Conservation (phyloP, 2,329 filamentous ascomycete genomes). For the Aspergillus floridensis region DNA sequence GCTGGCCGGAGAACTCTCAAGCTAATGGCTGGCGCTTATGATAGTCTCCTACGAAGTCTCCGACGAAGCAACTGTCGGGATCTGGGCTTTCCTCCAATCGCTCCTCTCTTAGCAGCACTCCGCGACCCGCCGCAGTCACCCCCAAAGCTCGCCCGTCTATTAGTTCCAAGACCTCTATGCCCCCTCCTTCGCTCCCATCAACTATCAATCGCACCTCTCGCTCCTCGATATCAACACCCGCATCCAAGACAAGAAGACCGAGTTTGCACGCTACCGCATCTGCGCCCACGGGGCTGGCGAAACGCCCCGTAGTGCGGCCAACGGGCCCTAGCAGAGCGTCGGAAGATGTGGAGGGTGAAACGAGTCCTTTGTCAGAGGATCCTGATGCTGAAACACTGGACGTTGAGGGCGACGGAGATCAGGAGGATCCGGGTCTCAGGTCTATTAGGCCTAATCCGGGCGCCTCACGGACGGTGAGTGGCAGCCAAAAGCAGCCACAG, state of each 20-base stretch:
- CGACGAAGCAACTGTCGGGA: slow-evolving; percentile 67
- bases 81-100: slow-evolving; percentile 57
- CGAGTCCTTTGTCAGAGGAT: slow-evolving; percentile 30
- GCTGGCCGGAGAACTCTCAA: neutral
- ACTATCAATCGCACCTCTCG: slow-evolving; percentile 37
- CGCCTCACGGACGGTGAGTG: slow-evolving; percentile 22
- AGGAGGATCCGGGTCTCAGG: slow-evolving; percentile 22
- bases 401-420: slow-evolving; percentile 23
- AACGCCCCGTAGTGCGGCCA: slow-evolving; percentile 36
- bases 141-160: slow-evolving; percentile 57
- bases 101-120: slow-evolving; percentile 42
- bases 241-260: slow-evolving; percentile 35
- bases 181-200: slow-evolving; percentile 52
- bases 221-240: slow-evolving; percentile 37
- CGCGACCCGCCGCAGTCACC: slow-evolving; percentile 52
- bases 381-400: slow-evolving; percentile 28
- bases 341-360: slow-evolving; percentile 26
- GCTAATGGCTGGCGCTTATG: slow-evolving; percentile 3
- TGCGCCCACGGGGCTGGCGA: slow-evolving; percentile 24
- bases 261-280: slow-evolving; percentile 26
- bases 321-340: slow-evolving; percentile 25
- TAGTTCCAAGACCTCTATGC: slow-evolving; percentile 64
- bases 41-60: slow-evolving; percentile 75
- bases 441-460: slow-evolving; percentile 24
- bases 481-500: slow-evolving; percentile 30